Evolutionary conservation across 2,329 filamentous ascomycete genomes (phyloP).

Genomic region (Cladorrhinum sp.): DNA sequence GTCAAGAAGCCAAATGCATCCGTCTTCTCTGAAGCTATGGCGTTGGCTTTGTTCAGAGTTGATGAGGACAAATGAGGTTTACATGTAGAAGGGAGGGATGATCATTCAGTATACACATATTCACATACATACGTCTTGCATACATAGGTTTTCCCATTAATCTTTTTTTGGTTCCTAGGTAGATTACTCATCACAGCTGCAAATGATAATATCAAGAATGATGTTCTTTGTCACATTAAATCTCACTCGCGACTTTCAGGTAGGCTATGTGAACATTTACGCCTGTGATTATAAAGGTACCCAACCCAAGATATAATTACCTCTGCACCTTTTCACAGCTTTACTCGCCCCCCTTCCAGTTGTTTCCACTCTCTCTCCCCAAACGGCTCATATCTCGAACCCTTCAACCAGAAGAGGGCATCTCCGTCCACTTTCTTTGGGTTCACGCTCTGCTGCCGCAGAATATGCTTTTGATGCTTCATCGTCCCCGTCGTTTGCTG

Average conservation of each 20-base stretch:
- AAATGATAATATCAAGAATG: no score
- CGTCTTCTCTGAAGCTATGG: conserved; percentile 26
- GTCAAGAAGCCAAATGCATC: conserved; percentile 22
- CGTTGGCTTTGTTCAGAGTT: conserved; percentile 24
- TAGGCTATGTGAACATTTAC: no score
- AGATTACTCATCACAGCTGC: no score
- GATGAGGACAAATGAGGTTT: conserved; percentile 16
- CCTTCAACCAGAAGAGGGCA: conserved; percentile 62
- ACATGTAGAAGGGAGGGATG: not conserved
- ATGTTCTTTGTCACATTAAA: not conserved
- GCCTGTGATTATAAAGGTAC: no score
- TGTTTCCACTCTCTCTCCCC: conserved; percentile 63
- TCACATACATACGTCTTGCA: no score
- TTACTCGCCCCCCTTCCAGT: conserved; percentile 65
- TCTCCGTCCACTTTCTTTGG: conserved; percentile 52
- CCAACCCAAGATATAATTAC: no score
- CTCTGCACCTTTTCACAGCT: no score
- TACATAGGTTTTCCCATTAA: no score
- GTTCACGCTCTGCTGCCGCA: conserved; percentile 70
- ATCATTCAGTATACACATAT: not conserved
- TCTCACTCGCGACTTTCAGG: no score
- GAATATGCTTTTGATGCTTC: conserved; percentile 77
- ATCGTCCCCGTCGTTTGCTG: conserved; percentile 75
- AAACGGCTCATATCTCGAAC: conserved; percentile 67
- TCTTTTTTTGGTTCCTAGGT: no score